These are phyloP conservation scores for Novakomyces olei DNA, from an alignment of 805 yeast genomes.

Conservation along the genomic window DNA sequence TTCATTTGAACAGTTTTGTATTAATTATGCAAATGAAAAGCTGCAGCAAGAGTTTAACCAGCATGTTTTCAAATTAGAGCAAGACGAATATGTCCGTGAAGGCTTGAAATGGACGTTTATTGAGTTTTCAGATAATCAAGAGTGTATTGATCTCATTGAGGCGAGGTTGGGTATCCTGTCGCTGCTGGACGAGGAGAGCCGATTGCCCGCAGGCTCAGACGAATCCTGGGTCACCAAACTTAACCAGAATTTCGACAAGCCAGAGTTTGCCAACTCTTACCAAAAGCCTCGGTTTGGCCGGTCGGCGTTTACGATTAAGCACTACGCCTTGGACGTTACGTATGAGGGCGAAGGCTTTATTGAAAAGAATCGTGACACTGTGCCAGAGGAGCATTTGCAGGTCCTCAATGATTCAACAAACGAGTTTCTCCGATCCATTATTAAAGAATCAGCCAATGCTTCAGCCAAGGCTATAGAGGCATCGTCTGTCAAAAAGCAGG, in stretches of 20 bases:
- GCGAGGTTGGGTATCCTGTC: constrained; percentile 70
- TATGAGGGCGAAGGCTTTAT: constrained; percentile 87
- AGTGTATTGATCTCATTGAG: constrained; percentile 83
- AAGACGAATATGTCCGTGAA: constrained; percentile 80
- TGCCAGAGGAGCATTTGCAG: constrained; percentile 84
- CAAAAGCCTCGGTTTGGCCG: constrained; percentile 89
- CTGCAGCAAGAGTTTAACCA: constrained; percentile 93
- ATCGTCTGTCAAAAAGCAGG: constrained; percentile 15
- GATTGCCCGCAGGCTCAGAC: constrained; percentile 83
- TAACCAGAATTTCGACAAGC: constrained; percentile 53
- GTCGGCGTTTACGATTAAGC: constrained; percentile 70
- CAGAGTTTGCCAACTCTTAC: constrained; percentile 54
- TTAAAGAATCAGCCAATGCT: constrained; percentile 36
- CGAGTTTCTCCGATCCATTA: constrained; percentile 38
- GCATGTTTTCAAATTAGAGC: constrained; percentile 90
- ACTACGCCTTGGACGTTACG: constrained; percentile 83
- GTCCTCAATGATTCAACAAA: constrained; percentile 52
- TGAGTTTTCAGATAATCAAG: constrained; percentile 90
- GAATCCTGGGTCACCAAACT: constrained; percentile 80
- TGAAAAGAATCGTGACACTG: constrained; percentile 93
- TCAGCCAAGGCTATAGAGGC: not conserved
- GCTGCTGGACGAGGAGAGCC: constrained; percentile 79
- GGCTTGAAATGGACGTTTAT: constrained; percentile 92
- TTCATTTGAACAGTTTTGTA: constrained; percentile 77
- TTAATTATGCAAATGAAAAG: constrained; percentile 88